Evolutionary conservation across 2,329 filamentous ascomycete genomes (phyloP).

Genomic region (Purpureocillium lavendulum): DNA sequence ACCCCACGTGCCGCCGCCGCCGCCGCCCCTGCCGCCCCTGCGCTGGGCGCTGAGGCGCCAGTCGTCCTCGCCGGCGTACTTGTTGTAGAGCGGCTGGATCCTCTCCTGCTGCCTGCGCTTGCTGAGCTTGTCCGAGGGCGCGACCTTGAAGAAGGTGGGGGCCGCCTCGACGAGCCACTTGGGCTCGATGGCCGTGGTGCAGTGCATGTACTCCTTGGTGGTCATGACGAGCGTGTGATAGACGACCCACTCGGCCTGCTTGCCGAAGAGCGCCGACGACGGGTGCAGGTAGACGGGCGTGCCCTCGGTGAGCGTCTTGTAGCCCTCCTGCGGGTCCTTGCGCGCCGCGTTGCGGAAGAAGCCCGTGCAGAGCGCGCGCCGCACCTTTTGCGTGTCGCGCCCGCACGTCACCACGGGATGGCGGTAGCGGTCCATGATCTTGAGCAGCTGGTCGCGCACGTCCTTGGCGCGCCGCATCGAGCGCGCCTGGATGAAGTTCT

Average conservation of each 20-base stretch:
- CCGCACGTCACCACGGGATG: conserved; percentile 79
- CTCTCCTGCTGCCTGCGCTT: conserved; percentile 91
- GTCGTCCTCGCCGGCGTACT: conserved; percentile 86
- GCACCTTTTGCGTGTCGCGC: conserved; percentile 75
- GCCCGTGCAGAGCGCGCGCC: conserved; percentile 81
- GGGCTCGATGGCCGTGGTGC: conserved; percentile 85
- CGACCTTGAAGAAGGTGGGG: conserved; percentile 98
- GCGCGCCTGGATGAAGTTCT: conserved; percentile 93
- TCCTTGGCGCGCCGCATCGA: conserved; percentile 85
- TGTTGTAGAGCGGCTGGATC: conserved; percentile 91
- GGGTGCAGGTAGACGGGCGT: conserved; percentile 95
- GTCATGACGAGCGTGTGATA: conserved; percentile 89
- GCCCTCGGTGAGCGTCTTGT: conserved; percentile 93
- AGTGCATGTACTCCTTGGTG: conserved; percentile 97
- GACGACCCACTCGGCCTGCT: conserved; percentile 92
- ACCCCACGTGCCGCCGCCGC: conserved; percentile 87
- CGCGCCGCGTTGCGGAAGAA: conserved; percentile 94
- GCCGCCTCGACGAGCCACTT: conserved; percentile 92
- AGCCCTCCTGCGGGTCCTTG: conserved; percentile 93
- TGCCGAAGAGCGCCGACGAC: conserved; percentile 84
- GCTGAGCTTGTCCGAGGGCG: conserved; percentile 74
- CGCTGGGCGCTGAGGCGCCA: conserved; percentile 89
- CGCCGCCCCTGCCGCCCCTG: conserved; percentile 74
- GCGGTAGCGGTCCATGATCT: conserved; percentile 89
- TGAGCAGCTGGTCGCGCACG: conserved; percentile 82